Evolutionary conservation across 257 asterid genomes (phyloP).

Genomic region (Nicotiana paniculata): DNA sequence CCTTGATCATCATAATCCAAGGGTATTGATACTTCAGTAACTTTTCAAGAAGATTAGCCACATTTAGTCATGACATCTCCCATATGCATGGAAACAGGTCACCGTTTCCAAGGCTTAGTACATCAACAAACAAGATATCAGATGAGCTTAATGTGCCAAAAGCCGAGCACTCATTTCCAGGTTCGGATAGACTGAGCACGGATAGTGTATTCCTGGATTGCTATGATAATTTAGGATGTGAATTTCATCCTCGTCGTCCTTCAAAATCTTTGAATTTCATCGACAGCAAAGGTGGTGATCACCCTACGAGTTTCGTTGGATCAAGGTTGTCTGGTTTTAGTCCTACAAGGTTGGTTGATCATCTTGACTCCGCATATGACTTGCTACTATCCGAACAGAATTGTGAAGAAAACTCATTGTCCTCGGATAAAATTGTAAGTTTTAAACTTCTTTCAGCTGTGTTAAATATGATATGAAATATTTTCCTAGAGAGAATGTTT

Average conservation of each 20-base stretch:
- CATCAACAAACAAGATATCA: neutral
- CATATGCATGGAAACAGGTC: neutral
- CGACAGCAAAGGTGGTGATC: neutral
- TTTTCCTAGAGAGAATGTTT: neutral
- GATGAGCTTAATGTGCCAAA: neutral
- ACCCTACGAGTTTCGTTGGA: neutral
- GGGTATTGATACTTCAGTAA: neutral
- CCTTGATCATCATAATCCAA: neutral
- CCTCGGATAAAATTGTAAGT: slow-evolving; percentile 6
- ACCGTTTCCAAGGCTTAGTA: neutral
- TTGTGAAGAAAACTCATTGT: neutral
- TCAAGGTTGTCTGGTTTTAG: neutral
- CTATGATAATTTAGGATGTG: slow-evolving; percentile 1
- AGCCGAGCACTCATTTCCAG: neutral
- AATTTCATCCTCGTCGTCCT: neutral
- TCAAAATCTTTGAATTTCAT: neutral
- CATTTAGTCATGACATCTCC: neutral
- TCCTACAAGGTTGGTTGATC: neutral
- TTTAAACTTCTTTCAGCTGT: neutral
- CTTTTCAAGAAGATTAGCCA: neutral
- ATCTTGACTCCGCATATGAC: neutral
- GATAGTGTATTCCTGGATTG: neutral
- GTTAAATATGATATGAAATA: neutral
- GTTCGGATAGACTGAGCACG: neutral
- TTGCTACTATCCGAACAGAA: neutral